These are phyloP conservation scores for Phoma sp. DNA, from an alignment of 2,329 filamentous ascomycete genomes.

Conservation along the genomic window DNA sequence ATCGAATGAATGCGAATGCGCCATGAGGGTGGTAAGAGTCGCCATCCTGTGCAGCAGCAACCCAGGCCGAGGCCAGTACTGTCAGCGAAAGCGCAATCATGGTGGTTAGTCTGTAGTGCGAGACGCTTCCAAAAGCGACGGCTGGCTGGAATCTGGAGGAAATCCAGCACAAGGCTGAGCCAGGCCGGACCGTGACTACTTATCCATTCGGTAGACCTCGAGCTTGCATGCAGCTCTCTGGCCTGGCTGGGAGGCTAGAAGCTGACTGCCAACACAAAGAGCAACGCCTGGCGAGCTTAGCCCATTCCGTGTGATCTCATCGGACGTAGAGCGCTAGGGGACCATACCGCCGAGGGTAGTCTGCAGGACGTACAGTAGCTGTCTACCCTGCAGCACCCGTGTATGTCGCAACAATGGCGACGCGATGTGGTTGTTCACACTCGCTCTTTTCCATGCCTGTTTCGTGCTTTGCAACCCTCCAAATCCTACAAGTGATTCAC, in stretches of 20 bases:
- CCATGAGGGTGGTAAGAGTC: constrained; percentile 51
- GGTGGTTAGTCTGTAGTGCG: constrained; percentile 13
- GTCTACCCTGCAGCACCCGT: background rate
- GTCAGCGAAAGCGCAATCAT: constrained; percentile 40
- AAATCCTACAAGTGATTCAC: background rate
- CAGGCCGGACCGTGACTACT: constrained; percentile 20
- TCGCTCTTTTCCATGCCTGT: background rate
- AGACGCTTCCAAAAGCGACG: constrained; percentile 7
- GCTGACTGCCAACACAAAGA: constrained; percentile 33
- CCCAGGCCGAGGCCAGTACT: constrained; percentile 32
- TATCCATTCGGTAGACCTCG: constrained; percentile 20
- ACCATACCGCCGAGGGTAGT: background rate
- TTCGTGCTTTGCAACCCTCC: background rate
- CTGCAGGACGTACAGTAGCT: background rate
- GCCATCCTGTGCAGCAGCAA: constrained; percentile 30
- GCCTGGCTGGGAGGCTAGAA: constrained; percentile 10
- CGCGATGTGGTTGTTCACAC: background rate
- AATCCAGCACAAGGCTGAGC: constrained; percentile 12
- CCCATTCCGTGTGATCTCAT: constrained; percentile 15
- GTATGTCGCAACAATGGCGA: background rate
- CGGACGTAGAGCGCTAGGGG: constrained; percentile 11
- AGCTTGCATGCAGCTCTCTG: constrained; percentile 23
- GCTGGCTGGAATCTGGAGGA: constrained; percentile 1
- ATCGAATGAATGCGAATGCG: constrained; percentile 61
- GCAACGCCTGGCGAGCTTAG: constrained; percentile 27